These are phyloP conservation scores for Pythium dissotocum DNA, from an alignment of 352 stramenopile species.

Conservation along the genomic window DNA sequence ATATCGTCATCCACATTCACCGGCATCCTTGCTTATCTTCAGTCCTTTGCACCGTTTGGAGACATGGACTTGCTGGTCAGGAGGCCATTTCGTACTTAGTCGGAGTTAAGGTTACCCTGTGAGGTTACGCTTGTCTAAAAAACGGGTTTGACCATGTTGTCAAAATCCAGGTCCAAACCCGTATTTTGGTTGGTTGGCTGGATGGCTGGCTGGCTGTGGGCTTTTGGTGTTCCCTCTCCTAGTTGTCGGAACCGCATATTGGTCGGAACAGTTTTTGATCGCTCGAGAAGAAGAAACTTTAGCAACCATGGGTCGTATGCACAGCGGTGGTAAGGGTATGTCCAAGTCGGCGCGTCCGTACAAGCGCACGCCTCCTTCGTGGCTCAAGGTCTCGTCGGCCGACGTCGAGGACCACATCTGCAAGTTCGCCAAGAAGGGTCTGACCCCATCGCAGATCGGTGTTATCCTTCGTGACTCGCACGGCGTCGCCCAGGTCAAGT, in stretches of 20 bases:
- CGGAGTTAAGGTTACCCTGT: not conserved
- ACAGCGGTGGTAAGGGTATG: conserved; percentile 99
- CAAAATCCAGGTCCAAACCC: conserved; percentile 7
- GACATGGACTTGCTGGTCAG: conserved; percentile 13
- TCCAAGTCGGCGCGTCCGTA: conserved; percentile 98
- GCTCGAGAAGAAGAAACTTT: conserved; percentile 42
- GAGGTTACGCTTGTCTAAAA: not conserved
- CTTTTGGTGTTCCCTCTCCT: conserved; percentile 2
- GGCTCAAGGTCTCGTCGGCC: conserved; percentile 95
- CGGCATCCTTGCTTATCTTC: not conserved
- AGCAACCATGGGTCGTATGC: conserved; percentile 97
- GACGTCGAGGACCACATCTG: conserved; percentile 99
- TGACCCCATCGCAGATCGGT: conserved; percentile 97
- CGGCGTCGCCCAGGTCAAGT: conserved; percentile 98
- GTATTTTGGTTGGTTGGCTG: conserved; percentile 43
- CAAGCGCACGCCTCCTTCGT: conserved; percentile 98
- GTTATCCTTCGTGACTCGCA: conserved; percentile 99
- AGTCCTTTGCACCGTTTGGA: conserved; percentile 10
- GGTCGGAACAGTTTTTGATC: conserved; percentile 61
- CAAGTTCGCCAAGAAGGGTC: conserved; percentile 99
- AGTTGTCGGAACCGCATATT: not conserved
- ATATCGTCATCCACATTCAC: conserved; percentile 50
- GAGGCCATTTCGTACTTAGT: conserved; percentile 10
- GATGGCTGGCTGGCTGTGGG: conserved; percentile 3
- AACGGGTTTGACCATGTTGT: not conserved